phyloP scores from a whole-genome alignment of 176 grass and related monocot species.

The Lolium rigidum region DNA sequence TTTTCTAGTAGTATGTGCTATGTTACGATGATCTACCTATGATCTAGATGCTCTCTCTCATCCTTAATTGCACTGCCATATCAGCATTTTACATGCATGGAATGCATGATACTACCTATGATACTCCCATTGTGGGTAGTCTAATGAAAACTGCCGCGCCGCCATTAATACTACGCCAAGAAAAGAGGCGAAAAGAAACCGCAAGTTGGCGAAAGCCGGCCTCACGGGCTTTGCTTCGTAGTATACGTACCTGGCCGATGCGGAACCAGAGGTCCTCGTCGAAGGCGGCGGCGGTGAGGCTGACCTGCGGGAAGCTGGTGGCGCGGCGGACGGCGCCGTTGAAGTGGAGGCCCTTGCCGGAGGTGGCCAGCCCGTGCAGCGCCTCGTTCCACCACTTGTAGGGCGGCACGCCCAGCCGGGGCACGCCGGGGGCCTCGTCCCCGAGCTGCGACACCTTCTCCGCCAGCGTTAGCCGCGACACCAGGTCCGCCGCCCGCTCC shows the following conservation, averaged over 20 bases:
- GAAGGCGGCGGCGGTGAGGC: constrained; percentile 74
- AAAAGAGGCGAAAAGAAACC: neutral
- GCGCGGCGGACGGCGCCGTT: constrained; percentile 35
- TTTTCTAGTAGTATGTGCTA: too few species aligned
- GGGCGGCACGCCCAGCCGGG: constrained; percentile 56
- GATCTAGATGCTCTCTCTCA: too few species aligned
- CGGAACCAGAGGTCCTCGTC: constrained; percentile 68
- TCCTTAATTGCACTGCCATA: too few species aligned
- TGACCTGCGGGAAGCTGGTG: constrained; percentile 86
- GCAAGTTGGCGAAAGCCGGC: neutral
- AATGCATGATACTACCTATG: too few species aligned
- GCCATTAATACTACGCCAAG: neutral
- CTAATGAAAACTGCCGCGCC: constrained; percentile 18
- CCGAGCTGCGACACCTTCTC: constrained; percentile 73
- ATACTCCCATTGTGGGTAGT: too few species aligned
- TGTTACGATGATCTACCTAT: too few species aligned
- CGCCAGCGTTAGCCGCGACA: constrained; percentile 52
- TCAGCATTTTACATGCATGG: too few species aligned
- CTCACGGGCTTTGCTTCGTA: neutral
- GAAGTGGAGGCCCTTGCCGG: constrained; percentile 54
- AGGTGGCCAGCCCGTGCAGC: constrained; percentile 72
- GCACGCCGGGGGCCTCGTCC: constrained; percentile 38
- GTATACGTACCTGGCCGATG: constrained; percentile 64
- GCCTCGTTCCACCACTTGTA: constrained; percentile 92
- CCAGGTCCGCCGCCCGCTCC: constrained; percentile 61